Evolutionary conservation across 2,329 filamentous ascomycete genomes (phyloP).

Genomic region (Exophiala aquamarina): DNA sequence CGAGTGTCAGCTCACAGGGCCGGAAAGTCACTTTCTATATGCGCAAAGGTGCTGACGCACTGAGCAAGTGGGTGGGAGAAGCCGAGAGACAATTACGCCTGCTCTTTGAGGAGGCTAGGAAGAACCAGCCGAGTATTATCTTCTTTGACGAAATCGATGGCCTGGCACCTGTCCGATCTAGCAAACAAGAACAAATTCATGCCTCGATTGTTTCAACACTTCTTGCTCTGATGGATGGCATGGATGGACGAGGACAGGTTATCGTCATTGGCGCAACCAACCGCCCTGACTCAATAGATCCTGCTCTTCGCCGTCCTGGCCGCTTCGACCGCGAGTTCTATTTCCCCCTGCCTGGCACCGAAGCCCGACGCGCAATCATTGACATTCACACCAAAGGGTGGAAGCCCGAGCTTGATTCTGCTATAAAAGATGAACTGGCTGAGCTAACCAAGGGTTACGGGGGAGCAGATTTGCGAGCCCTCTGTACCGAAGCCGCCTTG

Average conservation of each 20-base stretch:
- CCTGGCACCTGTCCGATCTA: slow-evolving; percentile 89
- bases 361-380: slow-evolving; percentile 80
- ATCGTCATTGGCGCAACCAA: slow-evolving; percentile 99
- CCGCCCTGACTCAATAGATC: slow-evolving; percentile 92
- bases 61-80: slow-evolving; percentile 99
- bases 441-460: slow-evolving; percentile 94
- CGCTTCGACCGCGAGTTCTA: slow-evolving; percentile 98
- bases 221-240: slow-evolving; percentile 93
- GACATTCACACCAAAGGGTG: slow-evolving; percentile 95
- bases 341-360: slow-evolving; percentile 83
- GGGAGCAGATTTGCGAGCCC: slow-evolving; percentile 87
- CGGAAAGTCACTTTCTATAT: slow-evolving; percentile 99
- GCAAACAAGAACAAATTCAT: slow-evolving; percentile 98
- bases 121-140: slow-evolving; percentile 96
- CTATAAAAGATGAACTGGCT: slow-evolving; percentile 78
- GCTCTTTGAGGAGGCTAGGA: slow-evolving; percentile 91
- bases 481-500: slow-evolving; percentile 93
- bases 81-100: slow-evolving; percentile 92
- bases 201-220: slow-evolving; percentile 94
- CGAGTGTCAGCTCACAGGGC: slow-evolving; percentile 83
- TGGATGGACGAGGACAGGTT: slow-evolving; percentile 97
- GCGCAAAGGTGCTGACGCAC: slow-evolving; percentile 94
- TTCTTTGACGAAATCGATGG: slow-evolving; percentile 99
- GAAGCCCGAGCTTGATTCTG: slow-evolving; percentile 71
- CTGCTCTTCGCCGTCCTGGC: slow-evolving; percentile 87